Evolutionary conservation across 805 yeast genomes (phyloP), one percentile per base, ranked within the genome.

Genomic region (Saturnispora zaruensis): DNA sequence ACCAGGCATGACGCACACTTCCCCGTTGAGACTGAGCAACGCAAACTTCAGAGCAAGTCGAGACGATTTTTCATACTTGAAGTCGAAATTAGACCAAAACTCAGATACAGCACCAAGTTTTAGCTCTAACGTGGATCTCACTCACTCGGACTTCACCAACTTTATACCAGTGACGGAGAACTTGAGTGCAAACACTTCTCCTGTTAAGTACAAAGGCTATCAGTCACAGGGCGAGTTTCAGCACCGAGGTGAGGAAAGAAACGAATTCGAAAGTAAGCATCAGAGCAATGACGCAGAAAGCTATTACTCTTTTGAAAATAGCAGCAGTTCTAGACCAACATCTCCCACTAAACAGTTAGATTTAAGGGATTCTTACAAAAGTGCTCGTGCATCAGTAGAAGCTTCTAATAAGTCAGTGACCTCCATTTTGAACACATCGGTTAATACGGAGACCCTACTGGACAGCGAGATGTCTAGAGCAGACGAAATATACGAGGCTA

Each of bases 61-160:
- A 30, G 58, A 55, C 25, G 66, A 63, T 41, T 65, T 57, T 50
- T 56, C 58, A 3, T 60, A 64, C 38, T 51, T 61, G 2, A 41
- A 57, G 3, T 57, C 59, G 5, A 60, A 59, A 43, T 36, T 59
- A 23, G 62, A 64, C 4, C 63, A 64, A 32, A 59, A 59, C 58
- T 63, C 67, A 13, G 64, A 64, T 6, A 57, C 64, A 5, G 64
- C 66, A 18, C 40, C 21, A 36, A 36, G 21, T 18, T 20, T 36
- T 11, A 16, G 11, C 11, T 36, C 40, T 18, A 16, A 20, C 18
- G 21, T 20, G 14, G 24, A 36, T 18, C 14, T 36, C 7, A 36
- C 16, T 18, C 40, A 36, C 13, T 18, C 23, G 2, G 23, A 36
- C 18, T 36, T 16, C 24, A 7, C 40, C 21, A 36, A 36, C 21